phyloP scores from a whole-genome alignment of 176 grass and related monocot genomes.

The Bromus sterilis region DNA sequence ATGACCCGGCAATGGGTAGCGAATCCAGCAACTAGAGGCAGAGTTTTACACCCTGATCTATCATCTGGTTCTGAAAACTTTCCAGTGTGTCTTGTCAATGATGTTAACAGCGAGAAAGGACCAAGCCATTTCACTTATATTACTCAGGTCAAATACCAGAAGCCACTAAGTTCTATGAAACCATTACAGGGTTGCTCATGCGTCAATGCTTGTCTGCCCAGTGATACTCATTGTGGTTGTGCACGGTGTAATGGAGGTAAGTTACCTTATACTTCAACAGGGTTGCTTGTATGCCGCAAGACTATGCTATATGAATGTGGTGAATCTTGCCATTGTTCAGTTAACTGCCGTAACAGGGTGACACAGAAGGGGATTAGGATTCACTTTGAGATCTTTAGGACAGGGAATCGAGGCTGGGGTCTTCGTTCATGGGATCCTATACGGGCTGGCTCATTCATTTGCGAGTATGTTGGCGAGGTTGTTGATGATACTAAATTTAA shows the following conservation, averaged over 20 bases:
- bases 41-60: slow-evolving; percentile 68
- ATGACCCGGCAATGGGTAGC: slow-evolving; percentile 76
- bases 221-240: slow-evolving; percentile 57
- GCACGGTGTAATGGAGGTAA: slow-evolving; percentile 54
- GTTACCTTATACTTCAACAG: slow-evolving; percentile 80
- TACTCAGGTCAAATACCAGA: slow-evolving; percentile 41
- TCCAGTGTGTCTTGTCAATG: slow-evolving; percentile 86
- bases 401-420: slow-evolving; percentile 78
- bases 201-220: slow-evolving; percentile 62
- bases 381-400: slow-evolving; percentile 94
- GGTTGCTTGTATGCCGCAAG: slow-evolving; percentile 71
- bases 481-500: slow-evolving; percentile 40
- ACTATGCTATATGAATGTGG: slow-evolving; percentile 67
- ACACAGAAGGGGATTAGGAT: slow-evolving; percentile 62
- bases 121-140: slow-evolving; percentile 73
- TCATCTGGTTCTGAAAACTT: slow-evolving; percentile 74
- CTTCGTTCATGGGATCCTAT: slow-evolving; percentile 89
- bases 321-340: slow-evolving; percentile 59
- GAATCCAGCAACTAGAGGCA: slow-evolving; percentile 52
- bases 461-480: slow-evolving; percentile 77
- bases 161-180: slow-evolving; percentile 41
- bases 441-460: slow-evolving; percentile 80
- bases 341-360: slow-evolving; percentile 78
- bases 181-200: slow-evolving; percentile 52
- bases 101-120: slow-evolving; percentile 63